phyloP scores from a whole-genome alignment of 495 filamentous ascomycete species.

The Pyronema domesticum region DNA sequence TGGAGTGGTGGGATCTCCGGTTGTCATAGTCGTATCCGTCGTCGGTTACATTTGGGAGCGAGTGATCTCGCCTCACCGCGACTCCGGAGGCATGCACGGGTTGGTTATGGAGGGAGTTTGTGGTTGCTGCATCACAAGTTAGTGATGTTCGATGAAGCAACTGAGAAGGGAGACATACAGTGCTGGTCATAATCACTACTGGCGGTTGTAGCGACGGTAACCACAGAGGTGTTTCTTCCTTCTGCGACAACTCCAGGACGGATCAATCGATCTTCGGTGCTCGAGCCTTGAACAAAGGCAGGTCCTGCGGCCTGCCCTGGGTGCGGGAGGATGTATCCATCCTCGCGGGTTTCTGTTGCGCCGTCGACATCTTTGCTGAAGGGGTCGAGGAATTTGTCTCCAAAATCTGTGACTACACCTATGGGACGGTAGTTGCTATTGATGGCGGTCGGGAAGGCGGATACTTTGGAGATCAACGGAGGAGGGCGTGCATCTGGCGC shows the following conservation, averaged over 20 bases:
- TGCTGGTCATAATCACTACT: constrained; percentile 7
- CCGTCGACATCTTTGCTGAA: neutral
- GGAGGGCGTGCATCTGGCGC: neutral
- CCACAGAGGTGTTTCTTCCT: neutral
- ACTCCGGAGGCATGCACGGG: too few species aligned
- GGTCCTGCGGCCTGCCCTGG: neutral
- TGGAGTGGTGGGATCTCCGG: too few species aligned
- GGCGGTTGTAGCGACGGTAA: neutral
- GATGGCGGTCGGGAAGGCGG: neutral
- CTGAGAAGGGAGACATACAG: neutral
- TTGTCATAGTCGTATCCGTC: too few species aligned
- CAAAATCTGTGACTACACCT: neutral
- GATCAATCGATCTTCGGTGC: neutral
- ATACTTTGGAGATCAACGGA: neutral
- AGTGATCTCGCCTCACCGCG: too few species aligned
- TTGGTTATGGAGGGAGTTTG: too few species aligned
- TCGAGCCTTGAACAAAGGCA: neutral
- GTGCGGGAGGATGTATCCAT: neutral
- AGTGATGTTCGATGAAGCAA: too few species aligned
- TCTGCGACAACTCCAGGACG: too few species aligned
- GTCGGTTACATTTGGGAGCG: too few species aligned
- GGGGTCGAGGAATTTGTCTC: neutral
- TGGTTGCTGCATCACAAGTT: too few species aligned
- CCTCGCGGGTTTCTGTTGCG: neutral
- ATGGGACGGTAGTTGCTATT: neutral